Conservation (phyloP, 2,329 filamentous ascomycete genomes). For the Fusarium burgessii region DNA sequence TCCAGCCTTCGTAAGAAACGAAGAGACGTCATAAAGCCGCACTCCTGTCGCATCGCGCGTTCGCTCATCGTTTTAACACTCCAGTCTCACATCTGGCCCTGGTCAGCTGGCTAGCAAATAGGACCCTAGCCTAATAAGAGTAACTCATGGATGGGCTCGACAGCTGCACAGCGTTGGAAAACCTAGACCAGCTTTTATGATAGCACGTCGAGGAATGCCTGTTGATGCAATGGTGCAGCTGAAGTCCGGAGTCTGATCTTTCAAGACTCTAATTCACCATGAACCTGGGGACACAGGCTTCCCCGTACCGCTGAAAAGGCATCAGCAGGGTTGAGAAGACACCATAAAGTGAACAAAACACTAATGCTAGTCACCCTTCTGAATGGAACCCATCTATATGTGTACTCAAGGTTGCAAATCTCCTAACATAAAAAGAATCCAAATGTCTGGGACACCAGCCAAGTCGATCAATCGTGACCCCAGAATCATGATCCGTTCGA, state of each 20-base stretch:
- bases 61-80: not conserved
- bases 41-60: slow-evolving; percentile 1
- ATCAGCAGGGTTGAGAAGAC: not conserved
- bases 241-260: not conserved
- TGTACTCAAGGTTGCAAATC: slow-evolving; percentile 3
- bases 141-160: not conserved
- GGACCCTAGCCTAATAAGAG: not conserved
- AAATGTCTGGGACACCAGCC: slow-evolving; percentile 2
- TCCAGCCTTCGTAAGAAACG: slow-evolving; percentile 15
- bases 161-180: not conserved
- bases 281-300: not conserved
- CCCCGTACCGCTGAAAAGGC: not conserved
- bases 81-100: not conserved
- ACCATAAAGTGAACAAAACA: slow-evolving; percentile 6
- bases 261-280: not conserved
- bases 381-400: slow-evolving; percentile 6
- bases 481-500: slow-evolving; percentile 19
- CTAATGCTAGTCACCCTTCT: slow-evolving; percentile 9
- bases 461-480: slow-evolving; percentile 19
- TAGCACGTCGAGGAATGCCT: not conserved
- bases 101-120: not conserved
- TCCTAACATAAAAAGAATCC: not conserved
- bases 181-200: not conserved
- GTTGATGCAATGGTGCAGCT: not conserved
- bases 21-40: slow-evolving; percentile 9